phyloP scores from a whole-genome alignment of 305 asterid species.

The Solanum hybrid region DNA sequence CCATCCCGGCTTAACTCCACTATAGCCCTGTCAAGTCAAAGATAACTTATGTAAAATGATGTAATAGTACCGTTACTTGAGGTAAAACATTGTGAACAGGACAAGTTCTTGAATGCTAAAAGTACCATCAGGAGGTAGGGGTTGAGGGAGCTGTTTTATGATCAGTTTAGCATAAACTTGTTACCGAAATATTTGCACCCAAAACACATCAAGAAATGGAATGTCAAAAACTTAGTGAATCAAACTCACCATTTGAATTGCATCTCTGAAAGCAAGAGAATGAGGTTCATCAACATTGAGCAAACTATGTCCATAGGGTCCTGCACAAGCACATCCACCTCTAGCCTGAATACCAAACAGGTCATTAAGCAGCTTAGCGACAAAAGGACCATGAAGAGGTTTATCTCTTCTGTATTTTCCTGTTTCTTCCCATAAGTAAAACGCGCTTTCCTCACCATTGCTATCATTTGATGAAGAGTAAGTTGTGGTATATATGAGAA shows the following conservation, averaged over 20 bases:
- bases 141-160: no score
- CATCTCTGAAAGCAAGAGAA: conserved; percentile 30
- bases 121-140: no score
- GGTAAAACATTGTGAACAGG: background rate
- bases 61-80: background rate
- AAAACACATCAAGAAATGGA: background rate
- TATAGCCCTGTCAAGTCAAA: conserved; percentile 30
- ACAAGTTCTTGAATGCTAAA: background rate
- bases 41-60: background rate
- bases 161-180: background rate
- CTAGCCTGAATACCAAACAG: conserved; percentile 68
- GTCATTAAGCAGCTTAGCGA: conserved; percentile 56
- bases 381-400: conserved; percentile 51
- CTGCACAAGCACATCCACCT: conserved; percentile 74
- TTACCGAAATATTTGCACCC: background rate
- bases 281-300: conserved; percentile 25
- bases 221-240: background rate
- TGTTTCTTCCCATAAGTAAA: conserved; percentile 21
- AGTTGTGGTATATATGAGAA: conserved; percentile 26
- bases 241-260: conserved; percentile 32
- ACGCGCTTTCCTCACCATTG: background rate
- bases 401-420: conserved; percentile 14
- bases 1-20: conserved; percentile 70
- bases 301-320: conserved; percentile 56
- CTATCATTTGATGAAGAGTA: background rate